Evolutionary conservation across 208 protist genomes (phyloP), one percentile per base, ranked within the genome.

Genomic region (Leishmania arabica): DNA sequence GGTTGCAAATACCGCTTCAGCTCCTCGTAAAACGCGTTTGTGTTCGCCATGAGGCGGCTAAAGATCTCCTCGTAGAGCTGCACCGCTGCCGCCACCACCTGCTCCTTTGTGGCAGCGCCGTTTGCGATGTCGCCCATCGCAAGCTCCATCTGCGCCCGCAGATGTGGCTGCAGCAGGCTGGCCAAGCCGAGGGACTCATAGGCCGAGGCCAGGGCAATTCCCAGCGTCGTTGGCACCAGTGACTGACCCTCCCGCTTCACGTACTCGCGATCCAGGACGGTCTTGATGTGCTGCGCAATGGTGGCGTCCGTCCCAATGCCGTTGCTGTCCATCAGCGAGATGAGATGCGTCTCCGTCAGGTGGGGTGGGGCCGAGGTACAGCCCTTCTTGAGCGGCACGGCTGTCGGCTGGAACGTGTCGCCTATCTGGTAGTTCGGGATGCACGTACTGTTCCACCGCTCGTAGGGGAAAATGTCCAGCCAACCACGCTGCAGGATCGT

Each of bases 231-330:
- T 19, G 99, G 98, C 37, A 93, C 77, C 68, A 99, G 96, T 37
- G 49, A 37, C 77, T 91, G 82, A 62, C 84, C 64, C 65, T 97
- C 91, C 49, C 96, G 97, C 62, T 83, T 88, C 62, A 97, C 97
- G 81, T 99, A 99, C 64, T 92, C 90, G 49, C 99, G 86, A 3
- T 99, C 90, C 58, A 98, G 79, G 19, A 99, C 96, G 0, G 91
- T 99, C 85, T 99, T 91, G 80, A 99, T 99, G 91, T 99, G 99
- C 87, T 99, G 90, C 8, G 99, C 99, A 71, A 99, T 99, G 5
- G 99, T 99, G 9, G 99, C 99, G 92, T 99, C 99, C 2, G 99
- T 99, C 40, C 99, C 99, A 80, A 99, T 99, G 49, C 97, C 97
- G 81, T 99, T 95, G 64, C 94, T 87, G 82, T 99, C 99, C 99